A percentile compares a stretch with the other conserved stretches of the same genome.
These are phyloP conservation scores for Penicillium samsonianum DNA, from an alignment of 495 filamentous ascomycete genomes.

Conservation along the genomic window DNA sequence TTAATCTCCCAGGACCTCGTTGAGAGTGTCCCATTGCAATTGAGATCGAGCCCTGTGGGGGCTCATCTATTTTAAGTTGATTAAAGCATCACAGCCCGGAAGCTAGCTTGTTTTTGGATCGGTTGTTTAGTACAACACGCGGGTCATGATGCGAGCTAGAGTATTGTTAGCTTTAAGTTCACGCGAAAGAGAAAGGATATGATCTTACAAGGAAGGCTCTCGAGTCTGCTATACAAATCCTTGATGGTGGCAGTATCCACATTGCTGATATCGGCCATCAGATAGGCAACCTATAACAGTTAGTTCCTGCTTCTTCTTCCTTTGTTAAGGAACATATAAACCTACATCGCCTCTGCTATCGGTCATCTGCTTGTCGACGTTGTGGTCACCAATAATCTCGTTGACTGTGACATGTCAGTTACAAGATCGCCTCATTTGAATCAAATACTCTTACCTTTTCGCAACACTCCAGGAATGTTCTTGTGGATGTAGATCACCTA, in stretches of 20 bases:
- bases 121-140: constrained; percentile 72
- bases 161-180: constrained; percentile 13
- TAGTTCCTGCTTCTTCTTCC: too few relatives aligned
- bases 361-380: constrained; percentile 97
- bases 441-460: constrained; percentile 58
- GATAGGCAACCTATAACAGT: constrained; percentile 71
- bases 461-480: constrained; percentile 92
- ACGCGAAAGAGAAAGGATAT: constrained; percentile 1
- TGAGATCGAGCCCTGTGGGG: constrained; percentile 3
- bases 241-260: constrained; percentile 80
- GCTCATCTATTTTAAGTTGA: constrained; percentile 27
- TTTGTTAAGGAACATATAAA: constrained; percentile 9
- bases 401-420: constrained; percentile 64
- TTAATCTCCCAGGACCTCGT: constrained; percentile 19
- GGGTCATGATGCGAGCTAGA: constrained; percentile 79
- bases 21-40: constrained; percentile 20
- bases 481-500: constrained; percentile 91
- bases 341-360: constrained; percentile 87
- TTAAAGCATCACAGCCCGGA: constrained; percentile 18
- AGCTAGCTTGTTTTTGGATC: constrained; percentile 7
- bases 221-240: constrained; percentile 78
- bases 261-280: constrained; percentile 96
- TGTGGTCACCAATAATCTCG: constrained; percentile 88
- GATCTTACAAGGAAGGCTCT: constrained; percentile 74
- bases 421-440: background rate